Percentiles rank a stretch among this genome's conserved stretches.
phyloP scores from a whole-genome alignment of 1,284 basidiomycete species.

The Thecaphora thlaspeos region DNA sequence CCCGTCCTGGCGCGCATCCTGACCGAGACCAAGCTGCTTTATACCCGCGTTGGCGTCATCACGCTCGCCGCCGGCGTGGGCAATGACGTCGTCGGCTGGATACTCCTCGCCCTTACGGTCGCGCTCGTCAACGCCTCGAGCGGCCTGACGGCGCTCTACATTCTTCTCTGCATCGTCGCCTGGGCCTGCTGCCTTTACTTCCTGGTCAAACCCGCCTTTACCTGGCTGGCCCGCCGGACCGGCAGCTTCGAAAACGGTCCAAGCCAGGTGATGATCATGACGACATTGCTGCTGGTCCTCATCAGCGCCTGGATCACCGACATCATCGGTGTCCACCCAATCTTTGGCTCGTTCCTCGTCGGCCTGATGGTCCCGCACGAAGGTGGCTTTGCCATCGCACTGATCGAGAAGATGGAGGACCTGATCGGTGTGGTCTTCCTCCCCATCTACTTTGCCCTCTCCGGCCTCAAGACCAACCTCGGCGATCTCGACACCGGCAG shows the following conservation, averaged over 20 bases:
- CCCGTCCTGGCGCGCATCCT: conserved; percentile 75
- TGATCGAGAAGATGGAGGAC: conserved; percentile 64
- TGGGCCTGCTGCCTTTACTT: conserved; percentile 79
- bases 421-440: conserved; percentile 65
- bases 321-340: conserved; percentile 84
- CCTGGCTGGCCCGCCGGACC: conserved; percentile 73
- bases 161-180: conserved; percentile 75
- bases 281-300: conserved; percentile 73
- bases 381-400: conserved; percentile 68
- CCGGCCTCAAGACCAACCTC: conserved; percentile 79
- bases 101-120: conserved; percentile 74
- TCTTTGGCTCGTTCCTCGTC: conserved; percentile 79
- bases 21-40: conserved; percentile 68
- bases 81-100: conserved; percentile 75
- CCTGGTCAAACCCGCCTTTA: conserved; percentile 67
- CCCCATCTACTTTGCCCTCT: conserved; percentile 80
- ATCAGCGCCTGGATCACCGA: conserved; percentile 81
- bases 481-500: conserved; percentile 61
- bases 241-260: conserved; percentile 76
- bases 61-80: conserved; percentile 87
- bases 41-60: conserved; percentile 88
- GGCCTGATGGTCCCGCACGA: conserved; percentile 86
- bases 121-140: conserved; percentile 81
- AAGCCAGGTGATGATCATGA: conserved; percentile 74
- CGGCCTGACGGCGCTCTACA: conserved; percentile 73